These are phyloP conservation scores for Phanerodontia chrysosporium DNA, from an alignment of 768 basidiomycete species.

Conservation along the genomic window DNA sequence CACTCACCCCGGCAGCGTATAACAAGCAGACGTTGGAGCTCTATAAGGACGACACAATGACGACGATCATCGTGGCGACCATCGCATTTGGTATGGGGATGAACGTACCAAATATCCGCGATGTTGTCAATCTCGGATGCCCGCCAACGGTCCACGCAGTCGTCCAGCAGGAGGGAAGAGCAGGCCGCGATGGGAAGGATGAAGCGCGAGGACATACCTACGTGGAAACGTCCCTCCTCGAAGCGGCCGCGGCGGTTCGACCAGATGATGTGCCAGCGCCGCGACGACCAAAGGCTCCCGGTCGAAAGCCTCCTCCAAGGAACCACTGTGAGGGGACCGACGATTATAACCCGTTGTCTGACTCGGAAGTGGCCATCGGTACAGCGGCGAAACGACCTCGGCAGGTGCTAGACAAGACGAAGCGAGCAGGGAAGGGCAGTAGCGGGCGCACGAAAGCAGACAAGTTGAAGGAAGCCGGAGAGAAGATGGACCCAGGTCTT, in stretches of 20 bases:
- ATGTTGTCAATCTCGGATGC: conserved; percentile 4
- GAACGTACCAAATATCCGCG: conserved; percentile 1
- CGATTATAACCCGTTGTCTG: background rate
- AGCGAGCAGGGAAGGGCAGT: background rate
- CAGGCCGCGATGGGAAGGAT: background rate
- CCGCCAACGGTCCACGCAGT: background rate
- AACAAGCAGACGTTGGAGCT: background rate
- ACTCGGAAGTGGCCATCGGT: too few relatives aligned
- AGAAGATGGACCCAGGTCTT: background rate
- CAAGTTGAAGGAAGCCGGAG: background rate
- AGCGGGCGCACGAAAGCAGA: background rate
- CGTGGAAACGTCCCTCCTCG: background rate
- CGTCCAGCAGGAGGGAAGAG: background rate
- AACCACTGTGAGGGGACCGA: too few relatives aligned
- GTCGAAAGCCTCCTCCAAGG: too few relatives aligned
- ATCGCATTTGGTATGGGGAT: conserved; percentile 7
- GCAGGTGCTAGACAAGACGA: background rate
- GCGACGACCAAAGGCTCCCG: background rate
- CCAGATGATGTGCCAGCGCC: background rate
- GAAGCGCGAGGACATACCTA: background rate
- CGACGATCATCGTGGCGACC: conserved; percentile 4
- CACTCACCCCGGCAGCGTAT: background rate
- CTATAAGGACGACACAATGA: conserved; percentile 2
- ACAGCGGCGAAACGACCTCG: background rate
- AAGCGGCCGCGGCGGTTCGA: background rate